Conservation (phyloP, 306 rosid genomes). For the Dryas octopetala region DNA sequence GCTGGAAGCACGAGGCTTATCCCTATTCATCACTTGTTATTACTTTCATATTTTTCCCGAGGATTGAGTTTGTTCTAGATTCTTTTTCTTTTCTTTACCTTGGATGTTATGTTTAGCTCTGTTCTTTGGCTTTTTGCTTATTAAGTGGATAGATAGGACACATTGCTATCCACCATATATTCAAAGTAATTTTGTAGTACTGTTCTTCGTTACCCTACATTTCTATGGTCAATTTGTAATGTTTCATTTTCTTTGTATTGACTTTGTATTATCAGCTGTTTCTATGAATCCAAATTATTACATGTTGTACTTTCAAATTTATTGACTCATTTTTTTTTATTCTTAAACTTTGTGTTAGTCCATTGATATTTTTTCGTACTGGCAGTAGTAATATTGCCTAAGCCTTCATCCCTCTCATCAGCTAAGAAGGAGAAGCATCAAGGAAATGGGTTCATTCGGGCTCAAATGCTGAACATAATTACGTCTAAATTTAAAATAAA, state of each 20-base stretch:
- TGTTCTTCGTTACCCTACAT: neutral
- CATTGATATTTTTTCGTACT: too few species aligned
- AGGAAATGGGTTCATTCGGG: too few species aligned
- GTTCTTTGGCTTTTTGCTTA: neutral
- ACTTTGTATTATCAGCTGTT: too few species aligned
- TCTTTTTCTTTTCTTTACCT: conserved; percentile 41
- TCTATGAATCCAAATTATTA: too few species aligned
- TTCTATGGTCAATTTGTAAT: neutral
- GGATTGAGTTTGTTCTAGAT: neutral
- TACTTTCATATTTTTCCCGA: neutral
- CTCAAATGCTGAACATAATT: too few species aligned
- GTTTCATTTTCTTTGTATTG: neutral
- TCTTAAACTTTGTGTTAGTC: too few species aligned
- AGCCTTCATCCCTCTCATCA: too few species aligned
- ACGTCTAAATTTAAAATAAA: too few species aligned
- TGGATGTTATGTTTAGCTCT: conserved; percentile 34
- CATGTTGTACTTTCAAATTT: too few species aligned
- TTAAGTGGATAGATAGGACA: neutral
- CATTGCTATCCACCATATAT: neutral
- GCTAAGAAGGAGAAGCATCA: too few species aligned
- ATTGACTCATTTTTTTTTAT: too few species aligned
- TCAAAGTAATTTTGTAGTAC: conserved; percentile 14
- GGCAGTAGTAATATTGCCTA: too few species aligned
- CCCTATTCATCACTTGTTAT: neutral
- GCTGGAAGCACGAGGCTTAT: conserved; percentile 26